These are phyloP conservation scores for Isatis lusitanica DNA, from an alignment of 441 rosid species.

Conservation along the genomic window DNA sequence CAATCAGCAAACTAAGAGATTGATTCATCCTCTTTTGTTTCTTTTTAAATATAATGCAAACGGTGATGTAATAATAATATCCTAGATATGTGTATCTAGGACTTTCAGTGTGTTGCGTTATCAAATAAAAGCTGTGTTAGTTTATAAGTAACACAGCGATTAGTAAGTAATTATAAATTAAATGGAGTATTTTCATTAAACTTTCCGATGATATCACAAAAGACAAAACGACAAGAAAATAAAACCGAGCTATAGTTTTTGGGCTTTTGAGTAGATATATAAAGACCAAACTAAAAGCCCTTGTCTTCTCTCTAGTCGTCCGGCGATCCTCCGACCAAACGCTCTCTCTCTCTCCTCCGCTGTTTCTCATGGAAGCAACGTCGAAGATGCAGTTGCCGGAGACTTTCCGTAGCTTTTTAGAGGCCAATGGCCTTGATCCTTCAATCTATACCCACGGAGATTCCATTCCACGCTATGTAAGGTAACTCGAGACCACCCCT, in stretches of 20 bases:
- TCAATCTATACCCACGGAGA: constrained; percentile 56
- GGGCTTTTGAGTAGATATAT: constrained; percentile 4
- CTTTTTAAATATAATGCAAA: neutral
- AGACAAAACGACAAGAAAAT: neutral
- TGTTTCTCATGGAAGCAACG: constrained; percentile 49
- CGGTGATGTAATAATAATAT: constrained; percentile 7
- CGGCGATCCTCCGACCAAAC: neutral
- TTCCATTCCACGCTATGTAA: constrained; percentile 72
- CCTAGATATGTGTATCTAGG: neutral
- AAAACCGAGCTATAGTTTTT: neutral
- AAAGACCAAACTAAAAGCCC: neutral
- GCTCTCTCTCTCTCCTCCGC: neutral
- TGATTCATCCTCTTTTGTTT: neutral
- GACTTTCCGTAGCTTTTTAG: constrained; percentile 59
- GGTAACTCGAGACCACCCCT: constrained; percentile 37
- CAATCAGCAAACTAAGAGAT: constrained; percentile 26
- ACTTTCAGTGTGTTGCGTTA: neutral
- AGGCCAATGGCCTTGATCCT: constrained; percentile 66
- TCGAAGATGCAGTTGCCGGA: constrained; percentile 55
- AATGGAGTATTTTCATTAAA: neutral
- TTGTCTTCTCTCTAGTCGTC: neutral
- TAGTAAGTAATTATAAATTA: neutral
- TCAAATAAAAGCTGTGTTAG: constrained; percentile 5
- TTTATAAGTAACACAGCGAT: neutral
- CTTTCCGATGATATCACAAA: neutral